Evolutionary conservation across 1,284 basidiomycete genomes (phyloP).

Genomic region (Ustilago curta): DNA sequence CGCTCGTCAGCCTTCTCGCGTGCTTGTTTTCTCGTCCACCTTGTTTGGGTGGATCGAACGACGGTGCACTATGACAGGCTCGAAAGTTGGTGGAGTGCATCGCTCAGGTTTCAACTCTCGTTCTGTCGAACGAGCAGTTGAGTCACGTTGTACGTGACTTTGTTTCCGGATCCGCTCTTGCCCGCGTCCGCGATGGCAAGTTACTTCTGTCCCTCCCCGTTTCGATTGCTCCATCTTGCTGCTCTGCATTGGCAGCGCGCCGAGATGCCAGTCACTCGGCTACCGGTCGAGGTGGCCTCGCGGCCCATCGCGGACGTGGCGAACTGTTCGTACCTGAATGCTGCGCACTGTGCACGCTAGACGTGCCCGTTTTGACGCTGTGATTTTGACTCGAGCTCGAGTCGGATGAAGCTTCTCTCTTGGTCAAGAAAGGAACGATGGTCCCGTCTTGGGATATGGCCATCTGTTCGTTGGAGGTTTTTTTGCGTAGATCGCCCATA

Average conservation of each 20-base stretch:
- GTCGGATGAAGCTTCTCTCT: slow-evolving; percentile 31
- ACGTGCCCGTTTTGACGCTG: background rate
- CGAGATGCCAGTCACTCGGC: slow-evolving; percentile 33
- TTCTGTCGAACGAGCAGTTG: slow-evolving; percentile 7
- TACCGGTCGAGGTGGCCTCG: slow-evolving; percentile 20
- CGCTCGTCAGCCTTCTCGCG: background rate
- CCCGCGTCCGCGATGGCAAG: slow-evolving; percentile 3
- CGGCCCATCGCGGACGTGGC: background rate
- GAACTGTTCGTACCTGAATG: background rate
- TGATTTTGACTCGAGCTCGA: background rate
- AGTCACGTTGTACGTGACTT: background rate
- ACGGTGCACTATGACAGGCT: background rate
- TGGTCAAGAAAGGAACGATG: slow-evolving; percentile 24
- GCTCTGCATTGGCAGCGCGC: background rate
- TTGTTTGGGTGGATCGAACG: background rate
- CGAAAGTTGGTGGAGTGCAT: background rate
- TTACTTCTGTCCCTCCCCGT: slow-evolving; percentile 24
- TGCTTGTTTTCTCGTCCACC: background rate
- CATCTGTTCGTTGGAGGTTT: background rate
- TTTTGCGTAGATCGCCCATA: background rate
- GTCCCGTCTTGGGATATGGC: background rate
- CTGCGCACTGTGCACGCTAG: background rate
- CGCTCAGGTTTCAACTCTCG: background rate
- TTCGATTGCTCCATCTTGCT: slow-evolving; percentile 41
- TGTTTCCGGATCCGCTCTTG: slow-evolving; percentile 7